Base-by-base conservation (phyloP, 139 green algal genomes). In the Picochlorum sp. region DNA sequence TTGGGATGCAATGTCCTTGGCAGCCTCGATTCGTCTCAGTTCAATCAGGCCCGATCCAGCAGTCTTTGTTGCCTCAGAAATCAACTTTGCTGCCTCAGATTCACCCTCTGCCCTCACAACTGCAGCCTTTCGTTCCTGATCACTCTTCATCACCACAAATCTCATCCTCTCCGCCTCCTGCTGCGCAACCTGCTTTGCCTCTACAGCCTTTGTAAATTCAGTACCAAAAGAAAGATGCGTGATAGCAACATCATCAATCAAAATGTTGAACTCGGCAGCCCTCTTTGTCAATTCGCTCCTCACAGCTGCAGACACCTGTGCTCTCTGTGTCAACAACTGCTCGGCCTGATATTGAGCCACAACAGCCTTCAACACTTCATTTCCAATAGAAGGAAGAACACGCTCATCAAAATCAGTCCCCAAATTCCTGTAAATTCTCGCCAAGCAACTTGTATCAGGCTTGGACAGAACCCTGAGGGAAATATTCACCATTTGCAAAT, bases 401-500 rank as follows among this genome's bases (percentile, higher is more conserved):
- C 92, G 75, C 80, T 99, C 94, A 67, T 99, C 94, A 86, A 94
- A 99, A 74, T 99, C 94, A 44, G 83, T 60, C 52, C 94, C 94
- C 34, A 98, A 76, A 23, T 75, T 92, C 79, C 90, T 84, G 76
- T 90, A 98, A 52, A 98, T 98, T 16, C 63, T 68, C 0, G 94
- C 58, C 23, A 99, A 79, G 49, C 74, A 66, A 5, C 84, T 61
- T 51, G 89, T 75, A 18, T 92, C 76, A 2, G 94, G 94, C 79
- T 94, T 97, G 54, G 87, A 95, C 34, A 98, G 78, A 30, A 98
- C 85, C 7, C 93, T 79, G 47, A 98, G 76, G 14, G 84, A 94
- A 84, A 98, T 92, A 83, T 98, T 98, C 6, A 98, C 93, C 92
- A 98, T 98, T 80, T 98, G 93, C 49, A 98, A 80, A 74, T 98